phyloP scores from a whole-genome alignment of 2,329 filamentous ascomycete species.

The Cucurbitaria berberidis region DNA sequence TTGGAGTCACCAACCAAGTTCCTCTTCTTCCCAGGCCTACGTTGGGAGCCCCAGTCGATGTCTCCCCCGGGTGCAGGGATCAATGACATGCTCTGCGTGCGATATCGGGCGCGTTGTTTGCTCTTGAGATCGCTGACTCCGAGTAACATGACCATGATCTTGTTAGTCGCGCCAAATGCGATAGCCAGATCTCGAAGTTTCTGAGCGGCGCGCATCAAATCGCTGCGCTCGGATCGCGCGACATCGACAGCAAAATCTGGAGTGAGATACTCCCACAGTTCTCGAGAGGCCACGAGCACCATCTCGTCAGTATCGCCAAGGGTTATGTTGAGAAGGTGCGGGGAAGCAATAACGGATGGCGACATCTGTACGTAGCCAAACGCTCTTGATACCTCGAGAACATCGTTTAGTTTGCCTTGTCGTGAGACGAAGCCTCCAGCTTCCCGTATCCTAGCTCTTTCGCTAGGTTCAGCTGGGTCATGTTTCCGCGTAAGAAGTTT shows the following conservation, averaged over 20 bases:
- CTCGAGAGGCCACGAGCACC: slow-evolving; percentile 86
- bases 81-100: slow-evolving; percentile 84
- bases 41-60: slow-evolving; percentile 71
- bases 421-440: slow-evolving; percentile 95
- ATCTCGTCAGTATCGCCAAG: slow-evolving; percentile 91
- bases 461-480: slow-evolving; percentile 83
- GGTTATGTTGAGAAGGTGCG: slow-evolving; percentile 77
- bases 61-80: slow-evolving; percentile 72
- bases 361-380: slow-evolving; percentile 95
- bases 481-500: slow-evolving; percentile 88
- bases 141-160: slow-evolving; percentile 99
- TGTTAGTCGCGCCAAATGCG: slow-evolving; percentile 89
- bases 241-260: slow-evolving; percentile 92
- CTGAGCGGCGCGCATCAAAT: slow-evolving; percentile 93
- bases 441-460: slow-evolving; percentile 88
- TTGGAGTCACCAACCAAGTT: slow-evolving; percentile 78
- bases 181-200: slow-evolving; percentile 95
- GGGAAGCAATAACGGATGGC: slow-evolving; percentile 90
- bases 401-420: slow-evolving; percentile 90
- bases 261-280: slow-evolving; percentile 93
- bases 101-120: slow-evolving; percentile 75
- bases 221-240: slow-evolving; percentile 80
- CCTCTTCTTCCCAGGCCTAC: slow-evolving; percentile 64
- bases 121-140: slow-evolving; percentile 90
- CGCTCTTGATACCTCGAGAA: slow-evolving; percentile 87